These are phyloP conservation scores for Fusarium hainanense DNA, from an alignment of 2,329 filamentous ascomycete species.

Conservation along the genomic window DNA sequence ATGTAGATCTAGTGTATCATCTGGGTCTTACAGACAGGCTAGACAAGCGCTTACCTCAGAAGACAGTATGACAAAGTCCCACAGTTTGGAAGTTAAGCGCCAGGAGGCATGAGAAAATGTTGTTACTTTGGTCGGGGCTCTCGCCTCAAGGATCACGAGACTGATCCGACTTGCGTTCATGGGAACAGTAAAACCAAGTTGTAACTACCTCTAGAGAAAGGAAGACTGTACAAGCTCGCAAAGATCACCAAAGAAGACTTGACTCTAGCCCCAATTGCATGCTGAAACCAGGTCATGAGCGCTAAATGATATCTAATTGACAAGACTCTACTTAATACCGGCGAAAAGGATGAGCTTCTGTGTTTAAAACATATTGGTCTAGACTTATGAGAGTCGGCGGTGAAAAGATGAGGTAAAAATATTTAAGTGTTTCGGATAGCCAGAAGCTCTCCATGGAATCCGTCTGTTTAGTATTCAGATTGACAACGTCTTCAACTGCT, in stretches of 20 bases:
- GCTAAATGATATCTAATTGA: background rate
- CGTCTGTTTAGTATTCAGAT: constrained; percentile 50
- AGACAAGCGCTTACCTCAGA: constrained; percentile 29
- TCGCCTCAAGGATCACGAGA: background rate
- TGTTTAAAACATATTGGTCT: constrained; percentile 74
- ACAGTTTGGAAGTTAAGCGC: background rate
- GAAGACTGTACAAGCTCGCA: background rate
- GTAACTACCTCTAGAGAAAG: background rate
- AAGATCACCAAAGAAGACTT: background rate
- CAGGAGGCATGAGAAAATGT: background rate
- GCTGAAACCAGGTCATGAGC: background rate
- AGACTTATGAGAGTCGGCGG: constrained; percentile 71
- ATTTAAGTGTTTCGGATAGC: constrained; percentile 79
- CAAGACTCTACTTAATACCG: constrained; percentile 21
- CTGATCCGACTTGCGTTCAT: background rate
- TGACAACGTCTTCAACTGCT: constrained; percentile 58
- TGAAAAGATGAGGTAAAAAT: constrained; percentile 78
- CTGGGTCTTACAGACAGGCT: constrained; percentile 27
- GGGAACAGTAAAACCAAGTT: background rate
- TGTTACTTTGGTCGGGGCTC: background rate
- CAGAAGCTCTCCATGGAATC: constrained; percentile 80
- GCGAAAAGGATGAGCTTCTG: constrained; percentile 61
- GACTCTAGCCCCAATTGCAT: background rate
- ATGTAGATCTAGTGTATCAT: constrained; percentile 40
- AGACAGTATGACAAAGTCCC: background rate